Evolutionary conservation across 495 filamentous ascomycete species (phyloP).

Genomic region (Trichoderma asperelloides): DNA sequence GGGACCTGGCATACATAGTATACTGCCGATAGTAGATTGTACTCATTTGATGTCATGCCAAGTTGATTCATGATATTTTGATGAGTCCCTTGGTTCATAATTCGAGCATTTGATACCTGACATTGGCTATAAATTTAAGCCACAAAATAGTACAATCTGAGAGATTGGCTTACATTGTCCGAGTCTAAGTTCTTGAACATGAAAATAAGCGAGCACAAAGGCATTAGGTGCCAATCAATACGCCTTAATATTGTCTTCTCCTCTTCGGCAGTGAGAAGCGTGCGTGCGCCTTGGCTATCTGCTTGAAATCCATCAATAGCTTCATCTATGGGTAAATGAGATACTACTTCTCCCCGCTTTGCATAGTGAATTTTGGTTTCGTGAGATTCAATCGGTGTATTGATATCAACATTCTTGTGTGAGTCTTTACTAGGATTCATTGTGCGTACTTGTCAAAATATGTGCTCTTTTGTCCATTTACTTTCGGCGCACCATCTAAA

Average conservation of each 20-base stretch:
- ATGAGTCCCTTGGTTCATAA: constrained; percentile 29
- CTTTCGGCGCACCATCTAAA: background rate
- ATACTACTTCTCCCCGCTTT: background rate
- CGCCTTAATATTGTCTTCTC: constrained; percentile 35
- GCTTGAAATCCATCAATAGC: background rate
- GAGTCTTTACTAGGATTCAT: background rate
- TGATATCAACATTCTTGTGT: background rate
- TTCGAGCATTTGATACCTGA: constrained; percentile 29
- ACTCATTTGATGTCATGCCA: constrained; percentile 24
- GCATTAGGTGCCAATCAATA: constrained; percentile 39
- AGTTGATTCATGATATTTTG: constrained; percentile 38
- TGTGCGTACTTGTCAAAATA: background rate
- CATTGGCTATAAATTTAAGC: constrained; percentile 14
- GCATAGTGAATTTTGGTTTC: background rate
- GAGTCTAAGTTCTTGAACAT: constrained; percentile 36
- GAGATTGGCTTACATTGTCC: constrained; percentile 21
- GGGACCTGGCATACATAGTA: constrained; percentile 21
- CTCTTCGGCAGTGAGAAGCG: constrained; percentile 29
- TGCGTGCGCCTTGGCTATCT: constrained; percentile 14
- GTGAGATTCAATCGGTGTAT: background rate
- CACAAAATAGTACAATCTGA: constrained; percentile 11
- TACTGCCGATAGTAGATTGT: constrained; percentile 21
- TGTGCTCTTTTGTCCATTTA: background rate
- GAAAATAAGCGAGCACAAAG: constrained; percentile 34
- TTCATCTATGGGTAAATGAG: background rate